phyloP scores from a whole-genome alignment of 2,329 filamentous ascomycete species.

The Elsinoe necatrix region DNA sequence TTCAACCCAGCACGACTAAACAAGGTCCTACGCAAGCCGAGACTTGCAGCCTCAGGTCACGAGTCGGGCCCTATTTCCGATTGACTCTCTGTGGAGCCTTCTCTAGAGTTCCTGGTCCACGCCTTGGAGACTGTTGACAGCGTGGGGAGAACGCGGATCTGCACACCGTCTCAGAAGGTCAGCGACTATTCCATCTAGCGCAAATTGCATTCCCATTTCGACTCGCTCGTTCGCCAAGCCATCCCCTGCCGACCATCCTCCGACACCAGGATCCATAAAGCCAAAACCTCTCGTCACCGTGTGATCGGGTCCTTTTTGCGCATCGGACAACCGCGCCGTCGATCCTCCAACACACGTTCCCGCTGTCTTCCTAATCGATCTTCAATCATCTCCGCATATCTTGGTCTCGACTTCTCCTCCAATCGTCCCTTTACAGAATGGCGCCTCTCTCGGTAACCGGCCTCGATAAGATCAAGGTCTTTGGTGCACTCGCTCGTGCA shows the following conservation, averaged over 20 bases:
- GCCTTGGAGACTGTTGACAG: neutral
- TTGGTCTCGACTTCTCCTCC: neutral
- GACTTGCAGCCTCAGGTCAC: conserved; percentile 4
- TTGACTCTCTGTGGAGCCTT: neutral
- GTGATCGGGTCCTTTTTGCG: conserved; percentile 6
- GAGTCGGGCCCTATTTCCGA: conserved; percentile 12
- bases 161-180: neutral
- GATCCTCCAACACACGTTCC: neutral
- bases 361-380: neutral
- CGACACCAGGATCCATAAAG: conserved; percentile 7
- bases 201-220: neutral
- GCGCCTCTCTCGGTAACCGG: conserved; percentile 12
- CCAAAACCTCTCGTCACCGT: conserved; percentile 5
- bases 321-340: conserved; percentile 6
- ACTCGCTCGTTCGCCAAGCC: neutral
- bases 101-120: neutral
- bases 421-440: neutral
- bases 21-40: conserved; percentile 7
- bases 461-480: conserved; percentile 12
- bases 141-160: conserved; percentile 11
- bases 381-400: conserved; percentile 5
- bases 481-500: conserved; percentile 7
- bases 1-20: neutral
- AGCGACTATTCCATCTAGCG: neutral
- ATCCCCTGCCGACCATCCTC: neutral